These are phyloP conservation scores for Kwoniella shandongensis DNA, from an alignment of 768 basidiomycete genomes.

Conservation along the genomic window DNA sequence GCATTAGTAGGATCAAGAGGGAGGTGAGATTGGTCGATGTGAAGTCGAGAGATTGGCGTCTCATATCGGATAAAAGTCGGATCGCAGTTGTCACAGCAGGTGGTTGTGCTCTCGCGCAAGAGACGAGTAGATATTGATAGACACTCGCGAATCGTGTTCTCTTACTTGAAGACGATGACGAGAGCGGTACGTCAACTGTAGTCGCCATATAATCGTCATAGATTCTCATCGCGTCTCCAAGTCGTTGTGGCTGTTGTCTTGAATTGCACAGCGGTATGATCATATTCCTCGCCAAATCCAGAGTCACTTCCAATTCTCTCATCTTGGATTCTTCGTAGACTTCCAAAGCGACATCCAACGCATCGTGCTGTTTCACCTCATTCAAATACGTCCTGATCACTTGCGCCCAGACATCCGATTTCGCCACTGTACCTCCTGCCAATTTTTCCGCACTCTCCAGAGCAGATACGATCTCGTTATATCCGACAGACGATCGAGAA, in stretches of 20 bases:
- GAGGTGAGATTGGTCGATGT: constrained; percentile 59
- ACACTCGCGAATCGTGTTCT: constrained; percentile 5
- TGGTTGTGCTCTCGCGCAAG: constrained; percentile 15
- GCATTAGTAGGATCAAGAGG: constrained; percentile 68
- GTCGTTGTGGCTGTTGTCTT: constrained; percentile 4
- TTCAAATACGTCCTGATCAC: constrained; percentile 11
- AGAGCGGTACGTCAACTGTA: too few relatives aligned
- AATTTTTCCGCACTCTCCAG: constrained; percentile 22
- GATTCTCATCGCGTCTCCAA: constrained; percentile 21
- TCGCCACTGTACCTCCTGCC: neutral
- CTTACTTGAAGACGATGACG: neutral
- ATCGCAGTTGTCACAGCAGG: constrained; percentile 21
- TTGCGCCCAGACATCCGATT: constrained; percentile 25
- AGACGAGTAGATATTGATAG: constrained; percentile 21
- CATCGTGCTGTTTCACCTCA: constrained; percentile 7
- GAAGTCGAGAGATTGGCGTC: constrained; percentile 58
- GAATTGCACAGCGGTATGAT: constrained; percentile 27
- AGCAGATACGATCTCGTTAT: constrained; percentile 15
- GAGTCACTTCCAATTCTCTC: constrained; percentile 18
- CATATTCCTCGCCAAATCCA: constrained; percentile 21
- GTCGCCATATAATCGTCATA: constrained; percentile 24
- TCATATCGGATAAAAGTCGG: constrained; percentile 68
- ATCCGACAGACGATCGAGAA: constrained; percentile 1
- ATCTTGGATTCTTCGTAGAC: constrained; percentile 22
- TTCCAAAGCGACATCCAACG: constrained; percentile 16